Evolutionary conservation across 805 yeast species (phyloP).

Genomic region (Candida argentea): DNA sequence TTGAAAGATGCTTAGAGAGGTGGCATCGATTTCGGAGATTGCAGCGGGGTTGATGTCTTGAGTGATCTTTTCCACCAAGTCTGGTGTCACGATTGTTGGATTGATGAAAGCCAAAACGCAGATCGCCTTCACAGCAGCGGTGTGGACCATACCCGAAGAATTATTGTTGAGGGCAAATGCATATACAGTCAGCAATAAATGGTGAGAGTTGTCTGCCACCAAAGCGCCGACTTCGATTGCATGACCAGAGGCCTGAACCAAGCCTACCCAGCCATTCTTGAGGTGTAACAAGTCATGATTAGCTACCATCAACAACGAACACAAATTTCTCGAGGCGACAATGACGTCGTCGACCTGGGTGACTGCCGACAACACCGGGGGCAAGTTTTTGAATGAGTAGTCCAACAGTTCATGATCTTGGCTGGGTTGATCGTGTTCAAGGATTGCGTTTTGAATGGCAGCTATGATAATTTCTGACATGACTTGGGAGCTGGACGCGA

Average conservation of each 20-base stretch:
- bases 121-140: slow-evolving; percentile 30
- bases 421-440: slow-evolving; percentile 6
- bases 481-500: slow-evolving; percentile 21
- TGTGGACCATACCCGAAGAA: slow-evolving; percentile 35
- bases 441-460: slow-evolving; percentile 26
- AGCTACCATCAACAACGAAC: slow-evolving; percentile 17
- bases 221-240: slow-evolving; percentile 53
- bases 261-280: slow-evolving; percentile 67
- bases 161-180: slow-evolving; percentile 12
- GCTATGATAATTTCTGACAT: slow-evolving; percentile 35
- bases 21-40: slow-evolving; percentile 27
- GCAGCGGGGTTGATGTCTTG: slow-evolving; percentile 13
- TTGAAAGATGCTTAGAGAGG: slow-evolving; percentile 54
- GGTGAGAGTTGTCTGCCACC: slow-evolving; percentile 20
- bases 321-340: slow-evolving; percentile 11
- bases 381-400: slow-evolving; percentile 10
- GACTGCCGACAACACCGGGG: slow-evolving; percentile 16
- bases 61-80: slow-evolving; percentile 33
- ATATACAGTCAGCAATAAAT: slow-evolving; percentile 12
- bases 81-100: slow-evolving; percentile 47
- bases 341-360: slow-evolving; percentile 12
- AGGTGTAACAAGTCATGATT: slow-evolving; percentile 16
- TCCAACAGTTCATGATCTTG: slow-evolving; percentile 7
- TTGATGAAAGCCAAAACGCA: slow-evolving; percentile 46
- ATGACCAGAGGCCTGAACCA: slow-evolving; percentile 45